Evolutionary conservation across 345 rosid species (phyloP).

Genomic region (Limnanthes douglasii): DNA sequence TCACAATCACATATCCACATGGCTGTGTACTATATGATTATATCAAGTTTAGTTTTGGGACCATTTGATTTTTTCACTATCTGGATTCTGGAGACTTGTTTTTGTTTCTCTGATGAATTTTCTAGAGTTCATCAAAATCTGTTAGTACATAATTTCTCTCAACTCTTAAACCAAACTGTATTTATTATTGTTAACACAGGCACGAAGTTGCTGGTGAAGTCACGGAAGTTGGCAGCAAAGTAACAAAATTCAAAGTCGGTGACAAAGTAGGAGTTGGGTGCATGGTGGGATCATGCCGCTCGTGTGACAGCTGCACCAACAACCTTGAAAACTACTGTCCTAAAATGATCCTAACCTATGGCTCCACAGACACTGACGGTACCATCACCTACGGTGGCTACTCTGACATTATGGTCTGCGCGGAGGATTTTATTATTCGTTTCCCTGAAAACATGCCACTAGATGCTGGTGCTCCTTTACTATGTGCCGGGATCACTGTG

Average conservation of each 20-base stretch:
- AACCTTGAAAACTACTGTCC: constrained; percentile 29
- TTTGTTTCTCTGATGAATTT: no score
- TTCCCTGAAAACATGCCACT: constrained; percentile 26
- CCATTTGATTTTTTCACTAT: no score
- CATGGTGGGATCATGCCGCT: constrained; percentile 22
- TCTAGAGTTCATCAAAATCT: no score
- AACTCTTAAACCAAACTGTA: no score
- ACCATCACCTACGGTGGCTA: constrained; percentile 27
- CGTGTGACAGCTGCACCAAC: constrained; percentile 15
- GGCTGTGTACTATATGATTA: no score
- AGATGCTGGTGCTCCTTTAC: constrained; percentile 30
- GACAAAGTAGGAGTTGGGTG: constrained; percentile 31
- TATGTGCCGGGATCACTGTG: constrained; percentile 46
- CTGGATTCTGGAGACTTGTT: no score
- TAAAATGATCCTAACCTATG: constrained; percentile 11
- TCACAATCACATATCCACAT: no score
- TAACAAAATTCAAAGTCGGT: constrained; percentile 21
- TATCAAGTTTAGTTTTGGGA: no score
- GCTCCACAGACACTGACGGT: constrained; percentile 13
- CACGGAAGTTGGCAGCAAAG: constrained; percentile 25
- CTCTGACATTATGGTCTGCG: constrained; percentile 24
- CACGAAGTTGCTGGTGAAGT: constrained; percentile 27
- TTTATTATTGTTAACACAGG: no score
- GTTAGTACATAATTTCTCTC: no score
- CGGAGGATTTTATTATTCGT: constrained; percentile 22